These are phyloP conservation scores for Wickerhamomyces pijperi DNA, from an alignment of 805 yeast species.

Conservation along the genomic window DNA sequence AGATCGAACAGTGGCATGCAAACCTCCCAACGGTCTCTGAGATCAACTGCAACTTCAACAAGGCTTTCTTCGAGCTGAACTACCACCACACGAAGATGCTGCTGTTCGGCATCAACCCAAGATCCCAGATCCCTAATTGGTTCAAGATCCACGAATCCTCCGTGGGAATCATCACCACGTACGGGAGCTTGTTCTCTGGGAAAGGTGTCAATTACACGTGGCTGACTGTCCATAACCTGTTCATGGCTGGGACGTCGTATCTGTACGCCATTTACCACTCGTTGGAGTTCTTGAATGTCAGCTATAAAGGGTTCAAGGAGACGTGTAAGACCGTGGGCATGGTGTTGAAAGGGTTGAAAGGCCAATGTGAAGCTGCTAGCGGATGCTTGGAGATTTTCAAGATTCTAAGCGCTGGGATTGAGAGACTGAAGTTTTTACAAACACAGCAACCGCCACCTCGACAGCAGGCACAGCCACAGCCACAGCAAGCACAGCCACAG, in stretches of 20 bases:
- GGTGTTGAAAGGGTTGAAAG: slow-evolving; percentile 50
- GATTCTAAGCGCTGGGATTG: slow-evolving; percentile 59
- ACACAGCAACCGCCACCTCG: slow-evolving; percentile 6
- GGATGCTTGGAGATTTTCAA: slow-evolving; percentile 65
- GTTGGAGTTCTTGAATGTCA: slow-evolving; percentile 31
- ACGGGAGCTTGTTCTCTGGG: slow-evolving; percentile 42
- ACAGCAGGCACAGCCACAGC: slow-evolving; percentile 2
- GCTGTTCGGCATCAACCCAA: slow-evolving; percentile 71
- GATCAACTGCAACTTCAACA: slow-evolving; percentile 68
- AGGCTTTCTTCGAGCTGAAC: slow-evolving; percentile 60
- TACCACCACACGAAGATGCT: slow-evolving; percentile 65
- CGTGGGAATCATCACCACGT: slow-evolving; percentile 52
- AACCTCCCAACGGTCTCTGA: slow-evolving; percentile 33
- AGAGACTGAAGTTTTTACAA: slow-evolving; percentile 35
- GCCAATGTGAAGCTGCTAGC: slow-evolving; percentile 69
- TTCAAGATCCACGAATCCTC: slow-evolving; percentile 52
- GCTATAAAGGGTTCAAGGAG: slow-evolving; percentile 37
- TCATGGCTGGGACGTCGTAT: slow-evolving; percentile 83
- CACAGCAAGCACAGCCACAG: slow-evolving; percentile 13
- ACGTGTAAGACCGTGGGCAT: slow-evolving; percentile 37
- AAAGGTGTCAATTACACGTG: slow-evolving; percentile 73
- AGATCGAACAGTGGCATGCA: slow-evolving; percentile 54
- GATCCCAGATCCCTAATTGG: slow-evolving; percentile 39
- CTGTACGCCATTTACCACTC: slow-evolving; percentile 68
- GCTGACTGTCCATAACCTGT: slow-evolving; percentile 85